Evolutionary conservation across 2,329 filamentous ascomycete genomes (phyloP).

Genomic region (Graphiopsis chlorocephala): DNA sequence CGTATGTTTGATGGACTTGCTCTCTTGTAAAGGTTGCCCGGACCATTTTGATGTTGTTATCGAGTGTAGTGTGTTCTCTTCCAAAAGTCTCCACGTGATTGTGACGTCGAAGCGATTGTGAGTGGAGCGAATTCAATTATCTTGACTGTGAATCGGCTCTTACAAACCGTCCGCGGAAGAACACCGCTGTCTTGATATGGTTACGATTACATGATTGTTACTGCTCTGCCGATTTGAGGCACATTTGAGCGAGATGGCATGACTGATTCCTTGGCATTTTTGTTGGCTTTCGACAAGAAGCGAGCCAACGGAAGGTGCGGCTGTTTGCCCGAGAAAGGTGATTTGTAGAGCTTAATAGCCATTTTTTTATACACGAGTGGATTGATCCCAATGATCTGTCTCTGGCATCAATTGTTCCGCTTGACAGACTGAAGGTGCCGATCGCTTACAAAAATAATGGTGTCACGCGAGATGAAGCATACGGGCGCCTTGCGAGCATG

Average conservation of each 20-base stretch:
- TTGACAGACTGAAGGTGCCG: background rate
- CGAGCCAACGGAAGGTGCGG: background rate
- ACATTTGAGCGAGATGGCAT: background rate
- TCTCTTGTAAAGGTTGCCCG: constrained; percentile 21
- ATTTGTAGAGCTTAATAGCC: background rate
- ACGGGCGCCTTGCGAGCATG: background rate
- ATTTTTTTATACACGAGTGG: background rate
- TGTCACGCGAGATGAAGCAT: background rate
- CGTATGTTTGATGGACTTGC: constrained; percentile 26
- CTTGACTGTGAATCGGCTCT: background rate
- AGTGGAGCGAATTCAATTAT: background rate
- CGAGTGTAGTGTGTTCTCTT: background rate
- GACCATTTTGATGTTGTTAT: background rate
- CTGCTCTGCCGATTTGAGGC: background rate
- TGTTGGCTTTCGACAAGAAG: background rate
- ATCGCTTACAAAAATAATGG: too few species aligned
- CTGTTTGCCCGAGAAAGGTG: background rate
- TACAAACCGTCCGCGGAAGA: background rate
- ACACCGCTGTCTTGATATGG: background rate
- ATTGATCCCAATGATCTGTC: background rate
- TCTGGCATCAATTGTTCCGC: background rate
- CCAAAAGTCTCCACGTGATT: background rate
- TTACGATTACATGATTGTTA: background rate
- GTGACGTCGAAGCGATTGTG: background rate
- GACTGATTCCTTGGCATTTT: background rate